Percentiles rank a stretch among this genome's conserved stretches.
phyloP scores from a whole-genome alignment of 352 stramenopile species.

The Globisporangium orthogonon region DNA sequence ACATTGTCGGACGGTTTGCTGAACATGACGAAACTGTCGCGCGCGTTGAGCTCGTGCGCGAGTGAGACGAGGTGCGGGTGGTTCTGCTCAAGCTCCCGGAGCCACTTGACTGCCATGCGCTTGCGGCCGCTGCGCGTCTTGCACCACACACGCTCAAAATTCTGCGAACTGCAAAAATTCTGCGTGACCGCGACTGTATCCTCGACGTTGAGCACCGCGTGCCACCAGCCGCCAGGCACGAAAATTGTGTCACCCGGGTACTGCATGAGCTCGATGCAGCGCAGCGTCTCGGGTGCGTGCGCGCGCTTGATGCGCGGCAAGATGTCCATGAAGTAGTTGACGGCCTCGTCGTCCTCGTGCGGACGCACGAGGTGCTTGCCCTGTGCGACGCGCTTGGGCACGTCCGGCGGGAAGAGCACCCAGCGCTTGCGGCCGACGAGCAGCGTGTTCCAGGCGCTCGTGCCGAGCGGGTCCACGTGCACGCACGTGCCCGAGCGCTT shows the following conservation, averaged over 20 bases:
- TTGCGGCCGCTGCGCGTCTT: slow-evolving; percentile 90
- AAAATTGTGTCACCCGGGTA: slow-evolving; percentile 90
- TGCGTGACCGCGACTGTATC: slow-evolving; percentile 91
- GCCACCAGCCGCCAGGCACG: slow-evolving; percentile 91
- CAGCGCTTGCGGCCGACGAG: slow-evolving; percentile 93
- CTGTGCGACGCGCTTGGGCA: slow-evolving; percentile 63
- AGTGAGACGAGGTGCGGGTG: slow-evolving; percentile 80
- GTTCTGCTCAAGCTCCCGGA: slow-evolving; percentile 69
- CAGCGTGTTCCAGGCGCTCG: slow-evolving; percentile 95
- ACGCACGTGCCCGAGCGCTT: slow-evolving; percentile 91
- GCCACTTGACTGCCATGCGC: slow-evolving; percentile 94
- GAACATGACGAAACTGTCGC: slow-evolving; percentile 88
- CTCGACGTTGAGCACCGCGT: slow-evolving; percentile 91
- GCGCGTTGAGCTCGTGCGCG: slow-evolving; percentile 79
- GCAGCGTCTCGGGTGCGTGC: slow-evolving; percentile 39
- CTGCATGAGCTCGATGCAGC: slow-evolving; percentile 87
- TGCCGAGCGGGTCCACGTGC: slow-evolving; percentile 94
- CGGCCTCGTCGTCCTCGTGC: slow-evolving; percentile 88
- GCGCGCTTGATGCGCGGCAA: slow-evolving; percentile 85
- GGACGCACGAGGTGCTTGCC: slow-evolving; percentile 85
- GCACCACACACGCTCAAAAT: slow-evolving; percentile 81
- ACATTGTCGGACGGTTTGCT: slow-evolving; percentile 10
- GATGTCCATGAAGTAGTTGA: slow-evolving; percentile 92
- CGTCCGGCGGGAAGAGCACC: slow-evolving; percentile 94
- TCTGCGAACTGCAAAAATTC: slow-evolving; percentile 90